phyloP scores from a whole-genome alignment of 2,329 filamentous ascomycete genomes.

The Colletotrichum tofieldiae region DNA sequence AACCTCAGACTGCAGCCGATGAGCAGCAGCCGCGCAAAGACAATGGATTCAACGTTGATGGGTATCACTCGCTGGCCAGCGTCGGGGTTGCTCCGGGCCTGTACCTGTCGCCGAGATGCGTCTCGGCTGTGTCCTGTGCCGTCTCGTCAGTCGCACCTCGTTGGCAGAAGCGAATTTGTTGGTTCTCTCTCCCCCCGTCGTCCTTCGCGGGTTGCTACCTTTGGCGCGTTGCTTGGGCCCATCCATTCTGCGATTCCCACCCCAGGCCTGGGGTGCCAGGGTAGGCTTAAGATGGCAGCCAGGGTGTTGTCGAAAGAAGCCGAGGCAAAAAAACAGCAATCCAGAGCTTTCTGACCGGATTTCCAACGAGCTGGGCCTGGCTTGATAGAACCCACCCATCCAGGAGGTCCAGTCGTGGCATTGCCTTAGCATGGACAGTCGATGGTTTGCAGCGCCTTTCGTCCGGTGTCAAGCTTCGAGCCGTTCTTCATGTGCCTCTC shows the following conservation, averaged over 20 bases:
- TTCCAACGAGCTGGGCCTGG: slow-evolving; percentile 9
- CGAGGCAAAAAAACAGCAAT: slow-evolving; percentile 20
- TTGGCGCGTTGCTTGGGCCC: slow-evolving; percentile 22
- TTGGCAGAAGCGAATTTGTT: slow-evolving; percentile 5
- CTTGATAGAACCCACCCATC: slow-evolving; percentile 14
- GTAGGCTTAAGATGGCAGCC: slow-evolving; percentile 4
- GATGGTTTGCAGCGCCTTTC: slow-evolving; percentile 31
- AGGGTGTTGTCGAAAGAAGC: slow-evolving; percentile 38
- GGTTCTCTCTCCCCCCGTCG: not conserved
- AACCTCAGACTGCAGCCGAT: slow-evolving; percentile 13
- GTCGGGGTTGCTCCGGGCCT: not conserved
- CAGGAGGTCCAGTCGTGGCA: not conserved
- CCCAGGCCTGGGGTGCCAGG: slow-evolving; percentile 14
- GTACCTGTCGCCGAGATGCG: not conserved
- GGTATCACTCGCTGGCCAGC: not conserved
- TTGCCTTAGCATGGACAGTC: slow-evolving; percentile 11
- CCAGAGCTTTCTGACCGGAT: not conserved
- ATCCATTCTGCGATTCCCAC: not conserved
- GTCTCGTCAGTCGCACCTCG: not conserved
- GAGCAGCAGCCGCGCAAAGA: slow-evolving; percentile 17
- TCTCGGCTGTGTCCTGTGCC: not conserved
- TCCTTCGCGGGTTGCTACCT: not conserved
- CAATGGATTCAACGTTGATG: slow-evolving; percentile 13
- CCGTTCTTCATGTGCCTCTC: slow-evolving; percentile 41
- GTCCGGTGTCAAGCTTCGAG: slow-evolving; percentile 31